A percentile compares a stretch with the other conserved stretches of the same genome.
Evolutionary conservation across 257 asterid genomes (phyloP).

Genomic region (Apocynum venetum): DNA sequence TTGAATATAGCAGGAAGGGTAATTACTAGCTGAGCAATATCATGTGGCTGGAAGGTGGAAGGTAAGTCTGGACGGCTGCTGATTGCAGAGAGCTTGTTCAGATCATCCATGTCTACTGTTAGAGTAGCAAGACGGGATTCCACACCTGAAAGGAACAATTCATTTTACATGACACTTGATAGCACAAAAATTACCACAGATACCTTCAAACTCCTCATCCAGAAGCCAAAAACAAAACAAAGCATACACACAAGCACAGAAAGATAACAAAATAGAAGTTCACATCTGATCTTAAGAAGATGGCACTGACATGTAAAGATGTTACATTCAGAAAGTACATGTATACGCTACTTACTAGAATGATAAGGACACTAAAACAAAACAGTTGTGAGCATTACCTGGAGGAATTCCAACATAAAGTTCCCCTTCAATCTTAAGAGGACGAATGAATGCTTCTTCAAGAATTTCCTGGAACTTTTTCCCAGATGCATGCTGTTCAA

Average conservation of each 20-base stretch:
- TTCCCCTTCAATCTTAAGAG: slow-evolving; percentile 80
- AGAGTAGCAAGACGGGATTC: slow-evolving; percentile 95
- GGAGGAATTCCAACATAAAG: slow-evolving; percentile 97
- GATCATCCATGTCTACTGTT: slow-evolving; percentile 74
- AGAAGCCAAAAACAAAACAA: not conserved
- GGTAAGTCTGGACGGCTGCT: slow-evolving; percentile 56
- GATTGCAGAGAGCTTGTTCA: slow-evolving; percentile 44
- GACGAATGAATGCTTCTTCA: slow-evolving; percentile 76
- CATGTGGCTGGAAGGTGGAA: slow-evolving; percentile 66
- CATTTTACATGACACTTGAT: not conserved
- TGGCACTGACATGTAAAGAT: not conserved
- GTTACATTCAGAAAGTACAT: not conserved
- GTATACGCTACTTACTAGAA: too few species aligned
- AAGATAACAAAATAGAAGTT: not conserved
- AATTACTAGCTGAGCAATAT: slow-evolving; percentile 46
- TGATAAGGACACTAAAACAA: not conserved
- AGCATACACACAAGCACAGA: not conserved
- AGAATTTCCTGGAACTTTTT: slow-evolving; percentile 85
- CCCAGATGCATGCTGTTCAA: slow-evolving; percentile 71
- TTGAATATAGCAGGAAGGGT: slow-evolving; percentile 71
- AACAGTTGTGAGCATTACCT: slow-evolving; percentile 42
- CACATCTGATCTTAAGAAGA: not conserved
- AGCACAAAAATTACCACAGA: not conserved
- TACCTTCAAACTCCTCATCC: not conserved
- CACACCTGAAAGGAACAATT: slow-evolving; percentile 54